Conservation (phyloP, 176 grass and related monocot genomes). For the Tillandsia fasciculata region DNA sequence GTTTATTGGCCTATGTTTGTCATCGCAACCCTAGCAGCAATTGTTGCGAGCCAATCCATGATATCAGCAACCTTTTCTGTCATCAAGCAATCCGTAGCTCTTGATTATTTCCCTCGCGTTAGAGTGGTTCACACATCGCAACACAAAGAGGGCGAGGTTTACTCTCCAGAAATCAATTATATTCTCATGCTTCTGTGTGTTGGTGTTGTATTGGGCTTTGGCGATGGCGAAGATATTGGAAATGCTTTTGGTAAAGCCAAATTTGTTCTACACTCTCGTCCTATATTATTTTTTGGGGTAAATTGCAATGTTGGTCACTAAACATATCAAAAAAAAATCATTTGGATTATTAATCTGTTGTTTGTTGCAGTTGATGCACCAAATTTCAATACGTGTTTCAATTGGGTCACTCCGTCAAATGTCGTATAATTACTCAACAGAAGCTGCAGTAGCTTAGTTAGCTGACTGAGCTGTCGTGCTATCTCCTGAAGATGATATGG, state of each 20-base stretch:
- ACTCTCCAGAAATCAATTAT: constrained; percentile 52
- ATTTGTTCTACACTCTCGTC: too few relatives aligned
- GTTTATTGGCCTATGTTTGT: constrained; percentile 57
- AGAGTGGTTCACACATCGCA: constrained; percentile 36
- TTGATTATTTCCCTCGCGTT: constrained; percentile 34
- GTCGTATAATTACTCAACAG: too few relatives aligned
- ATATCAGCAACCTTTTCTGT: constrained; percentile 50
- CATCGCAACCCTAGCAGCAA: constrained; percentile 28
- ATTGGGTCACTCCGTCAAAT: too few relatives aligned
- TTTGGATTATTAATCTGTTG: too few relatives aligned
- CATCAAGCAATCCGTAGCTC: constrained; percentile 34
- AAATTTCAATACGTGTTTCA: too few relatives aligned
- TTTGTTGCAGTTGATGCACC: too few relatives aligned
- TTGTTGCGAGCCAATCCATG: constrained; percentile 45
- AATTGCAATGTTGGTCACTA: too few relatives aligned
- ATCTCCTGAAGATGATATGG: too few relatives aligned
- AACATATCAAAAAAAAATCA: too few relatives aligned
- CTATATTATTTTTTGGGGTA: too few relatives aligned
- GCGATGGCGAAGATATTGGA: constrained; percentile 39
- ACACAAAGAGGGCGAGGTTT: constrained; percentile 42
- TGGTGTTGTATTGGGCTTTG: constrained; percentile 38
- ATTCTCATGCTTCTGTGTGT: constrained; percentile 43
- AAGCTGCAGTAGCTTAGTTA: too few relatives aligned
- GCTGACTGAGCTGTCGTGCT: too few relatives aligned
- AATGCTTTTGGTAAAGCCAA: constrained; percentile 38